These are phyloP conservation scores for Gliomastix tumulicola DNA, from an alignment of 2,329 filamentous ascomycete genomes.

Conservation along the genomic window DNA sequence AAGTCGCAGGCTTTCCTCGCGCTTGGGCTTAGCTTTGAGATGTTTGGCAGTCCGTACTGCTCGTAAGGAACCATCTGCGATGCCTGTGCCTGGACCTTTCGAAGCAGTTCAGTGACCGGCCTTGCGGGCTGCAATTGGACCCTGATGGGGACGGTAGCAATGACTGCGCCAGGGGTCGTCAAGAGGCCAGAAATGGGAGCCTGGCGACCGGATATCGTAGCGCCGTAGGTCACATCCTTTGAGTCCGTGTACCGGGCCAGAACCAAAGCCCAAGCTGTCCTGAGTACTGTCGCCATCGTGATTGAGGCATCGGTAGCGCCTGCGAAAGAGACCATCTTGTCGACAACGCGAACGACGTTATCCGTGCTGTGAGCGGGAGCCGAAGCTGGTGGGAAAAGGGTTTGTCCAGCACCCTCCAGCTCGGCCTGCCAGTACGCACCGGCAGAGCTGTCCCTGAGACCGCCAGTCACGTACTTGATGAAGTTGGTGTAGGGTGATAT, in stretches of 20 bases:
- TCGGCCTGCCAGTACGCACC: slow-evolving; percentile 6
- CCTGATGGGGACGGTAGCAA: slow-evolving; percentile 9
- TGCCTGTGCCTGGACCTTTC: slow-evolving; percentile 4
- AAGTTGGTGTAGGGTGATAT: slow-evolving; percentile 2
- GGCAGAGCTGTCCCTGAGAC: slow-evolving; percentile 2
- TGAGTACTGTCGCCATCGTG: slow-evolving; percentile 12
- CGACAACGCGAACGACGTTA: slow-evolving; percentile 1
- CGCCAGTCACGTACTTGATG: slow-evolving; percentile 3
- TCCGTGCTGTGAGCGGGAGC: background rate
- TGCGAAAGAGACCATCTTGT: background rate
- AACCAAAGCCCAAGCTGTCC: slow-evolving; percentile 20
- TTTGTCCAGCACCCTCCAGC: slow-evolving; percentile 3
- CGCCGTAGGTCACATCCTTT: slow-evolving; percentile 15
- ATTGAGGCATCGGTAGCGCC: background rate
- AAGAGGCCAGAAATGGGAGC: background rate
- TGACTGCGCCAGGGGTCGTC: slow-evolving; percentile 8
- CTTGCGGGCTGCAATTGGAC: slow-evolving; percentile 3
- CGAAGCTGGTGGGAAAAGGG: slow-evolving; percentile 3
- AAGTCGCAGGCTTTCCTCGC: slow-evolving; percentile 8
- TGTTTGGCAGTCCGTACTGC: slow-evolving; percentile 11
- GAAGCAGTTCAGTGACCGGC: slow-evolving; percentile 5
- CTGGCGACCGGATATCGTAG: slow-evolving; percentile 14
- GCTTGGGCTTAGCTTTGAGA: slow-evolving; percentile 6
- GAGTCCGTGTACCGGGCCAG: slow-evolving; percentile 9
- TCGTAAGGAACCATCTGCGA: slow-evolving; percentile 8